A percentile compares a stretch with the other conserved stretches of the same genome.
phyloP scores from a whole-genome alignment of 1,139 yeast species.

The Geotrichum carabidarum region DNA sequence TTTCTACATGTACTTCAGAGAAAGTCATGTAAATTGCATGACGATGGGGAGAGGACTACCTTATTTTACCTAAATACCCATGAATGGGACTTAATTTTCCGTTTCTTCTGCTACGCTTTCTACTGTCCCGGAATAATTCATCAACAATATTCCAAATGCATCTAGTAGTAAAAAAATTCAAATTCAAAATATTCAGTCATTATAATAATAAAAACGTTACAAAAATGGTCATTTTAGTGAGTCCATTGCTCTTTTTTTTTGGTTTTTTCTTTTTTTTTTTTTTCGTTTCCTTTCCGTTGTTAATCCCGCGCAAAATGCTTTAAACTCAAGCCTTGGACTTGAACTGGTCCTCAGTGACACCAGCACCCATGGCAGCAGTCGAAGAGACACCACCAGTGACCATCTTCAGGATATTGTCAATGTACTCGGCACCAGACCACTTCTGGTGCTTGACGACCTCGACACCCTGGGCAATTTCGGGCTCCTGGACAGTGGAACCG shows the following conservation, averaged over 20 bases:
- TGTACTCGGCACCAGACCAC: slow-evolving; percentile 98
- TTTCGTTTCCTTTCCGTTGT: not conserved
- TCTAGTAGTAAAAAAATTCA: too few relatives aligned
- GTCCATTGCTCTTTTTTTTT: not conserved
- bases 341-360: slow-evolving; percentile 97
- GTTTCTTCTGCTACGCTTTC: too few relatives aligned
- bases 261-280: too few relatives aligned
- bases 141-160: too few relatives aligned
- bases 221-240: not conserved
- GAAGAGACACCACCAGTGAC: slow-evolving; percentile 94
- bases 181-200: not conserved
- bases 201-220: not conserved
- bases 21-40: too few relatives aligned
- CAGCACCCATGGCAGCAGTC: slow-evolving; percentile 98
- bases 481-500: slow-evolving; percentile 79
- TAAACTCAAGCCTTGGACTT: slow-evolving; percentile 39
- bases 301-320: not conserved
- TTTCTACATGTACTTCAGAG: too few relatives aligned
- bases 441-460: slow-evolving; percentile 97
- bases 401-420: slow-evolving; percentile 83
- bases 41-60: too few relatives aligned
- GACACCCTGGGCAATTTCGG: slow-evolving; percentile 82
- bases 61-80: too few relatives aligned
- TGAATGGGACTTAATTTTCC: too few relatives aligned
- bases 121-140: too few relatives aligned